Conservation (phyloP, 495 filamentous ascomycete species). For the Neurospora cerealis region DNA sequence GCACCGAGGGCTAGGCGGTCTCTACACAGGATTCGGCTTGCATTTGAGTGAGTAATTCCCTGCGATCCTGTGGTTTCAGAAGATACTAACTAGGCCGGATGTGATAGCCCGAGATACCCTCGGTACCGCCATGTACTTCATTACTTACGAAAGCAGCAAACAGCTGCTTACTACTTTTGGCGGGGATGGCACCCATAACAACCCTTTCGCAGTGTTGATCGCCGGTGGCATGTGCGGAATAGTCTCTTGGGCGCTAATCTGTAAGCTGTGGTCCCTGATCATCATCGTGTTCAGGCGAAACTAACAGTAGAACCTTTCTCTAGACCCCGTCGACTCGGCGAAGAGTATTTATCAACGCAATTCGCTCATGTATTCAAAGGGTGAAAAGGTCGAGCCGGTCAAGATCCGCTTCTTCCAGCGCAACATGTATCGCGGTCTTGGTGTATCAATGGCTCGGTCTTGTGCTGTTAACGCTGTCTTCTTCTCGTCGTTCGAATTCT, state of each 20-base stretch:
- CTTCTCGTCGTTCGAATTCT: constrained; percentile 66
- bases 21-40: constrained; percentile 80
- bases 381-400: constrained; percentile 46
- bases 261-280: constrained; percentile 20
- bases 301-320: not conserved
- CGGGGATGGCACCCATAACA: constrained; percentile 54
- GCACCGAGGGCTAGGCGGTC: constrained; percentile 63
- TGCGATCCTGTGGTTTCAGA: not conserved
- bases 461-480: constrained; percentile 68
- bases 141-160: constrained; percentile 84
- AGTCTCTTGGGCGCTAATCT: constrained; percentile 72
- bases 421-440: constrained; percentile 66
- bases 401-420: constrained; percentile 64
- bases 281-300: not conserved
- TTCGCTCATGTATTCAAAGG: constrained; percentile 55
- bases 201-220: constrained; percentile 60
- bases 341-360: constrained; percentile 79
- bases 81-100: constrained; percentile 2
- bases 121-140: constrained; percentile 84
- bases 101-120: constrained; percentile 67
- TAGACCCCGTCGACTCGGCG: constrained; percentile 70
- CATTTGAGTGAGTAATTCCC: constrained; percentile 55
- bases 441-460: constrained; percentile 69
- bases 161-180: constrained; percentile 68
- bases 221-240: constrained; percentile 73